phyloP scores from a whole-genome alignment of 2,329 filamentous ascomycete species.

The Knufia fluminis region DNA sequence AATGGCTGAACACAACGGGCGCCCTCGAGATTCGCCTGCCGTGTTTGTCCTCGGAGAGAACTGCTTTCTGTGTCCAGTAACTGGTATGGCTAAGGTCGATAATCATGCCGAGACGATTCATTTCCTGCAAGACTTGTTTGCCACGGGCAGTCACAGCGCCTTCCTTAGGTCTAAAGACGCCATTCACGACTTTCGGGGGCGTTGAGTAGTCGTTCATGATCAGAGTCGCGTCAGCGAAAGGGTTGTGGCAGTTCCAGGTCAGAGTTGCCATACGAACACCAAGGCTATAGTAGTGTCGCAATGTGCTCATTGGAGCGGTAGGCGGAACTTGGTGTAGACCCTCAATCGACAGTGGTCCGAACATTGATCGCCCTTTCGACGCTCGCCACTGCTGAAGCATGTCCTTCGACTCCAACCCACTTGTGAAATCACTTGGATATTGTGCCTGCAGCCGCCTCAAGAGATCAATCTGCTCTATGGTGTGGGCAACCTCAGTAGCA shows the following conservation, averaged over 20 bases:
- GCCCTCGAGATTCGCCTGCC: slow-evolving; percentile 35
- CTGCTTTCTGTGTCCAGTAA: slow-evolving; percentile 75
- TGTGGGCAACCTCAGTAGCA: slow-evolving; percentile 51
- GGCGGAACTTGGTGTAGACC: slow-evolving; percentile 93
- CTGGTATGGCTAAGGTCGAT: slow-evolving; percentile 76
- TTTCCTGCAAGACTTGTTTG: slow-evolving; percentile 63
- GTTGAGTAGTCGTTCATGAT: slow-evolving; percentile 34
- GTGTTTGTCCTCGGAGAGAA: slow-evolving; percentile 44
- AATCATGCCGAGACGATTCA: slow-evolving; percentile 93
- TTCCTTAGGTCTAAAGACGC: slow-evolving; percentile 26
- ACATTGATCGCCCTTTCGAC: slow-evolving; percentile 46
- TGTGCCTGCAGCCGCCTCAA: slow-evolving; percentile 53
- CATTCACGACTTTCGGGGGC: slow-evolving; percentile 18
- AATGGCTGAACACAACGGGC: slow-evolving; percentile 83
- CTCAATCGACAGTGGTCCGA: slow-evolving; percentile 73
- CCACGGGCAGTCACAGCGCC: slow-evolving; percentile 65
- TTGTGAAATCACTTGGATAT: slow-evolving; percentile 56
- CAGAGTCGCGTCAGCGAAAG: slow-evolving; percentile 75
- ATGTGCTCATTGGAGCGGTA: slow-evolving; percentile 52
- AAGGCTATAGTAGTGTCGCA: slow-evolving; percentile 65
- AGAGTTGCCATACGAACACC: slow-evolving; percentile 83
- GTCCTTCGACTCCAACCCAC: slow-evolving; percentile 38
- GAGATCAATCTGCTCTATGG: slow-evolving; percentile 66
- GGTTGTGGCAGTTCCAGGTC: slow-evolving; percentile 90
- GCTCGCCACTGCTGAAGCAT: slow-evolving; percentile 53